Conservation (phyloP, 1,139 yeast species). For the Kluyveromyces sp. region DNA sequence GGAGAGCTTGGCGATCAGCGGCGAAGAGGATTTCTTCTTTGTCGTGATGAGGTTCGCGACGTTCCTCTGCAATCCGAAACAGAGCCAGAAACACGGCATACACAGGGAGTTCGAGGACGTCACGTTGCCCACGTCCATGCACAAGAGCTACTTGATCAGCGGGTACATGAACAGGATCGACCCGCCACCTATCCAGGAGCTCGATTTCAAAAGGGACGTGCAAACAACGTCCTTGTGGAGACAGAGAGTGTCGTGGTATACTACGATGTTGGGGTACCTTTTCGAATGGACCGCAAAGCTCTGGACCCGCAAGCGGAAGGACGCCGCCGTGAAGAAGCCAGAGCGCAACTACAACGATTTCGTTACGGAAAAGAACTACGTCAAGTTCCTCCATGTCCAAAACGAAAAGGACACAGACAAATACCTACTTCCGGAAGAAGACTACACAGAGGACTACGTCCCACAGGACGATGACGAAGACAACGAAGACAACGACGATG, state of each 20-base stretch:
- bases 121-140: slow-evolving; percentile 11
- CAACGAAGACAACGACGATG: slow-evolving; percentile 20
- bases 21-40: slow-evolving; percentile 27
- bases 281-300: slow-evolving; percentile 1
- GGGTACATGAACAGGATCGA: slow-evolving; percentile 23
- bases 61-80: slow-evolving; percentile 21
- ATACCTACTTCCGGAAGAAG: slow-evolving; percentile 37
- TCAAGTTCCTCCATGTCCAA: slow-evolving; percentile 16
- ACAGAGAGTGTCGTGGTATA: slow-evolving; percentile 2
- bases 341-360: slow-evolving; percentile 15
- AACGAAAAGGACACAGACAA: slow-evolving; percentile 10
- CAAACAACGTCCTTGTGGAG: slow-evolving; percentile 7
- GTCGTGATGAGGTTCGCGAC: slow-evolving; percentile 23
- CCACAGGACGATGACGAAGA: slow-evolving; percentile 16
- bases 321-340: neutral
- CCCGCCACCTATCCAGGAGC: slow-evolving; percentile 15
- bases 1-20: slow-evolving; percentile 26
- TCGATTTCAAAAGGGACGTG: slow-evolving; percentile 9
- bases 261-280: neutral
- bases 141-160: slow-evolving; percentile 22
- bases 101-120: slow-evolving; percentile 18
- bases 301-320: neutral
- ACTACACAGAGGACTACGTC: slow-evolving; percentile 40
- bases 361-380: slow-evolving; percentile 22
- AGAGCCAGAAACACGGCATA: slow-evolving; percentile 17